Evolutionary conservation across 1,284 basidiomycete species (phyloP).

Genomic region (Paramarasmius palmivorus): DNA sequence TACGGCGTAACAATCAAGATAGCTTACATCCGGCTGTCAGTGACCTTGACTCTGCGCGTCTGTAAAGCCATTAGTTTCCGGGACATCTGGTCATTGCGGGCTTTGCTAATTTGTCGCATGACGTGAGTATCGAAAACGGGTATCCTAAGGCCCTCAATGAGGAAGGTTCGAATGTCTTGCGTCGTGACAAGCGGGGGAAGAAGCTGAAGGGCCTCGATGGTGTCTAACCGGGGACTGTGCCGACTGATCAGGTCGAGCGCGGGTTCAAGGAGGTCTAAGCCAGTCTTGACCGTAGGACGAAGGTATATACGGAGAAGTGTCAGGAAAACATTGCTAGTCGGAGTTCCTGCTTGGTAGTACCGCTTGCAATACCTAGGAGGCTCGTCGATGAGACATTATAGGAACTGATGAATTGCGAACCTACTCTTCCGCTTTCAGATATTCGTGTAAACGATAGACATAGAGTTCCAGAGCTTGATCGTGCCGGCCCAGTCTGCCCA

Average conservation of each 20-base stretch:
- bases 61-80: constrained; percentile 75
- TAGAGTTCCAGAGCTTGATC: constrained; percentile 93
- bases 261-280: constrained; percentile 64
- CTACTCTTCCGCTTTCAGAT: constrained; percentile 85
- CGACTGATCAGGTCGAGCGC: constrained; percentile 84
- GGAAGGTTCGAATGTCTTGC: constrained; percentile 77
- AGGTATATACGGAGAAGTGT: constrained; percentile 89
- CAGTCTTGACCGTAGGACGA: constrained; percentile 55
- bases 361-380: constrained; percentile 80
- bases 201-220: constrained; percentile 79
- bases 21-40: constrained; percentile 85
- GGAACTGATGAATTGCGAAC: constrained; percentile 22
- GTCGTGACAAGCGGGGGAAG: constrained; percentile 88
- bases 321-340: constrained; percentile 74
- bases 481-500: constrained; percentile 89
- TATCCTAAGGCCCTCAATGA: constrained; percentile 71
- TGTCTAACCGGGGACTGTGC: constrained; percentile 81
- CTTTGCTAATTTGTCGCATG: constrained; percentile 66
- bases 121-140: constrained; percentile 71
- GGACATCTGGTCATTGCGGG: constrained; percentile 74
- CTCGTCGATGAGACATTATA: constrained; percentile 6
- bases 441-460: constrained; percentile 83
- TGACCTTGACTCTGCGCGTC: constrained; percentile 83
- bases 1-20: background rate
- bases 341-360: constrained; percentile 63